Base-by-base conservation (phyloP, 2,329 filamentous ascomycete genomes). In the Chaetomium sp. region DNA sequence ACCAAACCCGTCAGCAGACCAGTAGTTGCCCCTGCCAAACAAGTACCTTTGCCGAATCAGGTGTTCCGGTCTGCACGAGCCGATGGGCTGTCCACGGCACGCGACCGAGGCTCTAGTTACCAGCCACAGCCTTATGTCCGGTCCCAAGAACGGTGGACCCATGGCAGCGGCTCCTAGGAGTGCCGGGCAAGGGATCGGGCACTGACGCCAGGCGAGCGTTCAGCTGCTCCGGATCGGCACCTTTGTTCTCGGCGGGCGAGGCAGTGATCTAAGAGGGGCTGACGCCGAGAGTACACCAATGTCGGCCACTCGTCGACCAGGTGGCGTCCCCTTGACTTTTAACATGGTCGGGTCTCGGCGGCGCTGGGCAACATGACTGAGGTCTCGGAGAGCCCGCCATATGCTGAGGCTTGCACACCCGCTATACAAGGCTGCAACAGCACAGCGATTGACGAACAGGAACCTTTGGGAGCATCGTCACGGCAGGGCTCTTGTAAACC, bases 1-100 rank as follows among this genome's bases (percentile, higher is more conserved):
- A 68, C 66, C 64, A 56, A 61, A 65, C 33, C 58, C 49, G 64
- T 69, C 67, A 70, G 63, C 69, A 65, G 69, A 69, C 69, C 57
- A 8, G 23, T 42, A 35, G 56, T 64, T 63, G 65, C 58, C 62
- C 60, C 54, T 60, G 42, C 31, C 55, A 55, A 61, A 56, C 25
- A 3, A 3, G 53, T 58, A 25, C 57, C 35, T 19, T 59, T 63
- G 47, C 68, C 68, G 49, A 65, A 69, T 68, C 50, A 42, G 63
- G 66, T 27, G 42, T 68, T 31, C 63, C 62, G 63, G 58, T n/a
- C 23, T 60, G 33, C 31, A 31, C 27, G n/a, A 57, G n/a, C 42
- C 51, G 49, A 53, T 47, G 50, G 35, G 29, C 19, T 23, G 23
- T 16, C 23, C 19, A 38, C 21, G 2, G 49, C 33, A 60, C 35